Percentiles rank a stretch among this genome's conserved stretches.
phyloP scores from a whole-genome alignment of 2,329 filamentous ascomycete species.

The Pseudogymnoascus sp. region DNA sequence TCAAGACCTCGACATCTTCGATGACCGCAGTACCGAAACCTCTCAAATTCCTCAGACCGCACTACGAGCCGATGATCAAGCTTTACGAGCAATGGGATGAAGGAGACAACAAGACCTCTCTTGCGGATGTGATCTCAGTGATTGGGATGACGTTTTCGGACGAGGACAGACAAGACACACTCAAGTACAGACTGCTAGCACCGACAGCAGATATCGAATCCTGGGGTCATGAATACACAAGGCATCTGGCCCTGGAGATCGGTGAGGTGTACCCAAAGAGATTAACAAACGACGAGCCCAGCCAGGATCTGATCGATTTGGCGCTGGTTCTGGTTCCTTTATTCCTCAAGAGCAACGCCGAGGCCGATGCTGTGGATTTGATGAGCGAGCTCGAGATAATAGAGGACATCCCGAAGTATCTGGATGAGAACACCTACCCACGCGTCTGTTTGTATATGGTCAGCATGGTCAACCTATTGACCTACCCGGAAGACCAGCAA shows the following conservation, averaged over 20 bases:
- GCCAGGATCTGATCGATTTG: slow-evolving; percentile 77
- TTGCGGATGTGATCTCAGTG: slow-evolving; percentile 94
- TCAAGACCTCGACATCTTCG: slow-evolving; percentile 98
- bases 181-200: slow-evolving; percentile 88
- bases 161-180: slow-evolving; percentile 88
- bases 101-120: slow-evolving; percentile 75
- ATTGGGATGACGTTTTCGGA: slow-evolving; percentile 99
- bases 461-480: slow-evolving; percentile 96
- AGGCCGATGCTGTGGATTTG: slow-evolving; percentile 94
- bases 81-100: slow-evolving; percentile 84
- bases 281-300: slow-evolving; percentile 74
- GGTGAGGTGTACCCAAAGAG: slow-evolving; percentile 89
- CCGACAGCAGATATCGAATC: slow-evolving; percentile 89
- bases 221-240: slow-evolving; percentile 97
- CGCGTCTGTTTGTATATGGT: slow-evolving; percentile 97
- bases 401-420: slow-evolving; percentile 76
- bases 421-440: slow-evolving; percentile 90
- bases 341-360: slow-evolving; percentile 94
- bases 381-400: slow-evolving; percentile 98
- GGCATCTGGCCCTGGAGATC: slow-evolving; percentile 91
- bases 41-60: slow-evolving; percentile 92
- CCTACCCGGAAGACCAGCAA: slow-evolving; percentile 93
- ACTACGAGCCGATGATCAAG: slow-evolving; percentile 84
- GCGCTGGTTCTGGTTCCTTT: slow-evolving; percentile 81
- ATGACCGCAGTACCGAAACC: slow-evolving; percentile 99